Evolutionary conservation across 352 stramenopile species (phyloP).

Genomic region (Albugo candida): DNA sequence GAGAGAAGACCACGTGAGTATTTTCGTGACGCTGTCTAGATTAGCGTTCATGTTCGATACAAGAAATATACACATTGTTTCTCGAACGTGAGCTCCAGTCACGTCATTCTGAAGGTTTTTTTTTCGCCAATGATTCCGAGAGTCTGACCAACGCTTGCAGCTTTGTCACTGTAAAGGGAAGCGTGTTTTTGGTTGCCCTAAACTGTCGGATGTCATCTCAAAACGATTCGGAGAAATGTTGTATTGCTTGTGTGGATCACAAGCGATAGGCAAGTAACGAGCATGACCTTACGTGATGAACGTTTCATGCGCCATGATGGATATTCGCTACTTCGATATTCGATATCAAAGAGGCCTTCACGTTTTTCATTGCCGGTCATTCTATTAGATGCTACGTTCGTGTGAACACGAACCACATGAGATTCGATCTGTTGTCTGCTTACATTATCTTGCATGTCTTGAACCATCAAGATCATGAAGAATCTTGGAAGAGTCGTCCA

Average conservation of each 20-base stretch:
- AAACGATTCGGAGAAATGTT: conserved; percentile 96
- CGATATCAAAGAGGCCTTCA: not conserved
- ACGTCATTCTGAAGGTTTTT: conserved; percentile 85
- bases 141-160: conserved; percentile 96
- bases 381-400: conserved; percentile 41
- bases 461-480: conserved; percentile 98
- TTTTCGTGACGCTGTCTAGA: conserved; percentile 73
- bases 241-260: conserved; percentile 82
- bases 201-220: conserved; percentile 88
- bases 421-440: conserved; percentile 90
- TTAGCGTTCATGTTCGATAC: conserved; percentile 97
- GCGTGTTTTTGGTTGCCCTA: conserved; percentile 40
- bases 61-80: conserved; percentile 94
- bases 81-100: conserved; percentile 81
- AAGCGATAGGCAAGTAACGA: conserved; percentile 82
- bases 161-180: conserved; percentile 97
- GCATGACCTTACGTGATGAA: conserved; percentile 97
- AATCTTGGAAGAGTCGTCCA: conserved; percentile 98
- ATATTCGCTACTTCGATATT: conserved; percentile 30
- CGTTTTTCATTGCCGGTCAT: conserved; percentile 13
- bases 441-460: conserved; percentile 93
- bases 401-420: conserved; percentile 98
- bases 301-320: conserved; percentile 88
- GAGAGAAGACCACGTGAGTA: conserved; percentile 43
- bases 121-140: conserved; percentile 94